A percentile compares a stretch with the other conserved stretches of the same genome.
phyloP scores from a whole-genome alignment of 2,329 filamentous ascomycete genomes.

The Calonectria pseudoturangicola region DNA sequence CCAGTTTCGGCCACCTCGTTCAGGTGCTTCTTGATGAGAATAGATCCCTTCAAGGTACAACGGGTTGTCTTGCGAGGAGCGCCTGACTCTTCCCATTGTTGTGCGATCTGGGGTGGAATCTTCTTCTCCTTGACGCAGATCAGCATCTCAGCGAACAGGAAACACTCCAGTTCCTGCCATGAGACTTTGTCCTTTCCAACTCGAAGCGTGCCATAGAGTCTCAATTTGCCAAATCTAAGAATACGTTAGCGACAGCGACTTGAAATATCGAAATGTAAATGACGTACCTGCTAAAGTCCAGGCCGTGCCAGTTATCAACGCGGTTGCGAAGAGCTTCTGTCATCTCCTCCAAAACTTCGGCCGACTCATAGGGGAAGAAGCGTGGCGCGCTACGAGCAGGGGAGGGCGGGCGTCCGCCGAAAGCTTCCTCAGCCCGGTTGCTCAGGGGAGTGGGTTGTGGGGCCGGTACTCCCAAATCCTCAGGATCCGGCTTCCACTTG shows the following conservation, averaged over 20 bases:
- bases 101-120: conserved; percentile 66
- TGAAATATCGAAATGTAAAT: conserved; percentile 10
- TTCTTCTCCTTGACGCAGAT: conserved; percentile 99
- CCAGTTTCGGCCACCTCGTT: conserved; percentile 88
- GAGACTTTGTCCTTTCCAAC: conserved; percentile 97
- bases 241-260: conserved; percentile 34
- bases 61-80: conserved; percentile 79
- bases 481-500: conserved; percentile 90
- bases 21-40: conserved; percentile 97
- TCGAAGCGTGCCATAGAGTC: conserved; percentile 90
- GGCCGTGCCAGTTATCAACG: conserved; percentile 99
- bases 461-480: conserved; percentile 80
- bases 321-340: conserved; percentile 88
- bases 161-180: conserved; percentile 99
- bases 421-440: conserved; percentile 71
- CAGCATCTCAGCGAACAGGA: conserved; percentile 98
- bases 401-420: conserved; percentile 74
- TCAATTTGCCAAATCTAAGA: conserved; percentile 89
- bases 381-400: conserved; percentile 74
- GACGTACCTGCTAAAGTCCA: conserved; percentile 87
- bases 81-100: conserved; percentile 80
- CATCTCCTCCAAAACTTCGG: conserved; percentile 86
- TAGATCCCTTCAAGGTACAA: conserved; percentile 96
- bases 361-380: conserved; percentile 83
- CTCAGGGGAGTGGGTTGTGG: conserved; percentile 64